Percentiles rank a stretch among this genome's conserved stretches.
These are phyloP conservation scores for Domatiomyces catenatus DNA, from an alignment of 2,329 filamentous ascomycete species.

Conservation along the genomic window DNA sequence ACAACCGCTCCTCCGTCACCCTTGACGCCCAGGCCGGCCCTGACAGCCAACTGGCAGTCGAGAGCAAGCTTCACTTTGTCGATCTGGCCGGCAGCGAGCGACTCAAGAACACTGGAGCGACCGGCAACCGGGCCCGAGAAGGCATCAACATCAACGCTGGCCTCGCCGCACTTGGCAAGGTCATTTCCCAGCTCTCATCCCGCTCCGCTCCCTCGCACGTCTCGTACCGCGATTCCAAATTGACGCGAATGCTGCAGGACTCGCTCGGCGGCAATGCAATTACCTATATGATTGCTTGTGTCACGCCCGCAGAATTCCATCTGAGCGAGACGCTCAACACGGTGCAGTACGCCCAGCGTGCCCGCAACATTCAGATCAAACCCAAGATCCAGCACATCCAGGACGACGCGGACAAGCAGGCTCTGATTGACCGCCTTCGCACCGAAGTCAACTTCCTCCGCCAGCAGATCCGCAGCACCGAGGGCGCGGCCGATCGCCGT, in stretches of 20 bases:
- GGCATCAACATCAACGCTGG: conserved; percentile 98
- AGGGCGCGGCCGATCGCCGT: conserved; percentile 42
- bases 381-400: conserved; percentile 80
- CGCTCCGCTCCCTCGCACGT: conserved; percentile 77
- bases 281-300: conserved; percentile 98
- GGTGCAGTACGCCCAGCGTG: conserved; percentile 90
- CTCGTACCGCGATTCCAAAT: conserved; percentile 93
- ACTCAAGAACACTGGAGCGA: conserved; percentile 90
- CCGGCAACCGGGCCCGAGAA: conserved; percentile 84
- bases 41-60: conserved; percentile 55
- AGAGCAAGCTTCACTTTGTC: conserved; percentile 98
- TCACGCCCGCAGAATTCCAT: conserved; percentile 92
- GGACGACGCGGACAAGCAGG: conserved; percentile 87
- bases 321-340: conserved; percentile 95
- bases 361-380: conserved; percentile 92
- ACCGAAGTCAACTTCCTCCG: conserved; percentile 86
- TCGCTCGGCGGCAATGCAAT: conserved; percentile 93
- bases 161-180: conserved; percentile 85
- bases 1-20: conserved; percentile 79
- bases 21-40: conserved; percentile 58
- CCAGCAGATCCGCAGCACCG: conserved; percentile 80
- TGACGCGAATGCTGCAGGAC: conserved; percentile 88
- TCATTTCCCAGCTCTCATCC: conserved; percentile 93
- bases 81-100: conserved; percentile 94
- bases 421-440: conserved; percentile 80